Evolutionary conservation across 768 basidiomycete genomes (phyloP), one percentile per base, ranked within the genome.

Genomic region (Clitopilus hobsonii): DNA sequence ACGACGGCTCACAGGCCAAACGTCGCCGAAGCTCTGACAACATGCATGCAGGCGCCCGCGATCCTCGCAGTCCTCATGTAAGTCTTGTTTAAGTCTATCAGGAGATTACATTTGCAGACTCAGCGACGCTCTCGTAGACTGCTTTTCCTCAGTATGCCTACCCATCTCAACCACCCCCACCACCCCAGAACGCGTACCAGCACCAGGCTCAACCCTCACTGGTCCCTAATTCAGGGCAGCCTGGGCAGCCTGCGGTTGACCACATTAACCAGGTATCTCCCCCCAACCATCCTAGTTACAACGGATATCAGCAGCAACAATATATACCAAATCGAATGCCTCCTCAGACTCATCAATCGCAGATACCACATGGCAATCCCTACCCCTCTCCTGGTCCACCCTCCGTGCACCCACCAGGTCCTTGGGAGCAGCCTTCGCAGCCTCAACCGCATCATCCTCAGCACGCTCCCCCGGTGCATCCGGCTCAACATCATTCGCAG

Each of bases 31-130:
- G 70, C 52, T 69, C 74, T 13, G 54, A 66, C 14, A 71, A 70
- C 58, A 72, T 70, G 49, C 62, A 57, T 47, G 57, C 63, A 45
- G 65, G 75, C n/a, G n/a, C n/a, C 70, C 81, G 71, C 71, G 75
- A 81, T 59, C 69, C 67, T 54, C 80, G 80, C 59, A 69, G 74
- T 41, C 67, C 74, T 65, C 79, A 82, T 72, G 81, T 83, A 77
- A 72, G 74, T 69, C 16, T 58, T 14, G 6, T 49, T 52, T 60
- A 36, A 23, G 53, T 48, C 22, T 29, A 38, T 55, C 53, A 47
- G 54, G 41, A 54, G 52, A 50, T 58, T 26, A 18, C 18, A 23
- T 49, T 49, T 51, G 26, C 49, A 16, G 26, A 16, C 6, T 16
- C 13, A 20, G 14, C 11, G 25, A 51, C 49, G 32, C 52, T 38